phyloP scores from a whole-genome alignment of 2,329 filamentous ascomycete genomes.

The Tolypocladium inflatum region DNA sequence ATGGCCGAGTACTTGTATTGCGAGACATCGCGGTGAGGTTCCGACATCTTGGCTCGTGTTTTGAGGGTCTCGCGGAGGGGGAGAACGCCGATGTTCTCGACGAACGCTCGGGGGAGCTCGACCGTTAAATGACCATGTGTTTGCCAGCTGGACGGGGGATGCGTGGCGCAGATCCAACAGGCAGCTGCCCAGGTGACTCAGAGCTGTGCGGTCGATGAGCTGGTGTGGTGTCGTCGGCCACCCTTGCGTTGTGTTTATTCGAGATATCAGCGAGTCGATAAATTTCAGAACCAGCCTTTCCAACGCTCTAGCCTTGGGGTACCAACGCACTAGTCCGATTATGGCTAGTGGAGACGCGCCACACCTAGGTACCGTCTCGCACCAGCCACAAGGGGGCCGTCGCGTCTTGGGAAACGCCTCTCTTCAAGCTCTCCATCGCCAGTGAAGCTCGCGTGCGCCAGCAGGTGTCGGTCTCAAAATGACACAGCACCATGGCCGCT shows the following conservation, averaged over 20 bases:
- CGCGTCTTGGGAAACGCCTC: background rate
- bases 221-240: slow-evolving; percentile 8
- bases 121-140: slow-evolving; percentile 24
- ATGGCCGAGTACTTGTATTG: slow-evolving; percentile 99
- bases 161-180: slow-evolving; percentile 5
- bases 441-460: background rate
- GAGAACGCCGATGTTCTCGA: slow-evolving; percentile 27
- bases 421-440: background rate
- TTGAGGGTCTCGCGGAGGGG: slow-evolving; percentile 12
- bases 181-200: slow-evolving; percentile 9
- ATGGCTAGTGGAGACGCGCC: slow-evolving; percentile 4
- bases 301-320: slow-evolving; percentile 9
- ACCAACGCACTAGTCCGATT: slow-evolving; percentile 3
- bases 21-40: slow-evolving; percentile 72
- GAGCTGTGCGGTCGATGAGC: slow-evolving; percentile 13
- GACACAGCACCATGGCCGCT: slow-evolving; percentile 16
- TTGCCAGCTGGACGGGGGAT: slow-evolving; percentile 10
- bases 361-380: background rate
- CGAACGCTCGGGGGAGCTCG: slow-evolving; percentile 23
- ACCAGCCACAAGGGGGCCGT: slow-evolving; percentile 5
- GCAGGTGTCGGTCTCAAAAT: background rate
- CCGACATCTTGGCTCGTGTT: slow-evolving; percentile 53
- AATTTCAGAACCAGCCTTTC: slow-evolving; percentile 21
- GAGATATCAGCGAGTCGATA: slow-evolving; percentile 17
- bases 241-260: slow-evolving; percentile 1